Evolutionary conservation across 495 filamentous ascomycete species (phyloP), one percentile per base, ranked within the genome.

Genomic region (Trichoderma erinaceum): DNA sequence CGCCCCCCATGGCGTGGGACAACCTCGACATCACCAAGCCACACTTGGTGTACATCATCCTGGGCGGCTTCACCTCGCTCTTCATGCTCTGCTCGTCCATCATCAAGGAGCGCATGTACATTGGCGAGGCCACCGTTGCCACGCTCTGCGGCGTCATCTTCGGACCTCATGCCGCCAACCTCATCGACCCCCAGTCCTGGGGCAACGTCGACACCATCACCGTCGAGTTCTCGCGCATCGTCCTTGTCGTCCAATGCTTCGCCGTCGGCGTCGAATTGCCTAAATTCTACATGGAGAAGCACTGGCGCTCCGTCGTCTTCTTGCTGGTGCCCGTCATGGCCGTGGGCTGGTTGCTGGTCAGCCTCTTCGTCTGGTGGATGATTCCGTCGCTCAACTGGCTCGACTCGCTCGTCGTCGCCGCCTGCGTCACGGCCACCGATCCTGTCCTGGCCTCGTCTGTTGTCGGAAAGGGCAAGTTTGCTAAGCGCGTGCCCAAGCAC

Each of bases 21-120:
- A 92, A 98, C 71, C 82, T 98, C 68, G 88, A 89, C 66, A 87
- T 98, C 81, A 97, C 96, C 75, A 90, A 89, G 83, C 92, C 96
- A 69, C 96, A 99, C 83, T 76, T 97, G 91, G 96, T 96, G 56
- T 99, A 99, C 78, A 92, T 96, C 81, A 97, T 99, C 78, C 82
- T 99, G 48, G 96, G 96, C 71, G 96, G 95, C 73, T 99, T 99
- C 81, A 98, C 96, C 66, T 92, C 90, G 66, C 82, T 99, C 72
- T 99, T 99, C 81, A 99, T 99, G 96, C 82, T 99, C 61, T 96
- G 92, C 78, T 98, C 95, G 50, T 89, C 95, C 63, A 88, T 98
- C 77, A 94, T 99, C 78, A 99, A 99, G 83, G 96, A 99, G 81
- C 89, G 91, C 73, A 85, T 99, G 67, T 99, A 99, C 80, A 98